These are phyloP conservation scores for Xerocomellus chrysenteron DNA, from an alignment of 768 basidiomycete genomes.

Conservation along the genomic window DNA sequence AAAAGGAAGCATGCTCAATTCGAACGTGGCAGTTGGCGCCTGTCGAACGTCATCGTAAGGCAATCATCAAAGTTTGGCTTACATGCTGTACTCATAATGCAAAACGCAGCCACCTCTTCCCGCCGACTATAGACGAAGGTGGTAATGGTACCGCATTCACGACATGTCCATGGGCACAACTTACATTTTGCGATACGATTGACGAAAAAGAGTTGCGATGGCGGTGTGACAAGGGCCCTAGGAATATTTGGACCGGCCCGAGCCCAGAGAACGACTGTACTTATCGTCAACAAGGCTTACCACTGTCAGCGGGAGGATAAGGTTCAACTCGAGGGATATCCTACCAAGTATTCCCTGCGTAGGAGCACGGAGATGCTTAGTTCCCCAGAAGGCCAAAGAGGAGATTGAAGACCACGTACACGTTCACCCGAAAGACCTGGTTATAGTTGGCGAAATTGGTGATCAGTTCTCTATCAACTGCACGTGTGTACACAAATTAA, in stretches of 20 bases:
- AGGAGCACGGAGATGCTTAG: not conserved
- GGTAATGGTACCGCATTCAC: not conserved
- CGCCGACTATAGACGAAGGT: conserved; percentile 9
- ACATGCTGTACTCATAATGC: conserved; percentile 11
- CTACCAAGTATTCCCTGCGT: conserved; percentile 15
- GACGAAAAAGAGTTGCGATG: conserved; percentile 20
- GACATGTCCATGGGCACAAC: not conserved
- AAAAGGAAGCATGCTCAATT: conserved; percentile 10
- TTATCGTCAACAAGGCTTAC: conserved; percentile 22
- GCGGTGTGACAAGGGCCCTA: conserved; percentile 17
- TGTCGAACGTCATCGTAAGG: conserved; percentile 8
- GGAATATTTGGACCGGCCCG: not conserved
- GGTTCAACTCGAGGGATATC: not conserved
- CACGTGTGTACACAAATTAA: not conserved
- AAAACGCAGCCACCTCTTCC: conserved; percentile 12
- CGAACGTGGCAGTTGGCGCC: conserved; percentile 15
- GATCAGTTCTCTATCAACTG: conserved; percentile 16
- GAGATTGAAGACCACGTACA: conserved; percentile 4
- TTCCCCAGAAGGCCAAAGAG: not conserved
- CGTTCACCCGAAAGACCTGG: conserved; percentile 4
- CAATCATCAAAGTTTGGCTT: not conserved
- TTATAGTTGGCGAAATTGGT: conserved; percentile 14
- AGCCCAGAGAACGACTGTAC: not conserved
- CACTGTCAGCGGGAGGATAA: conserved; percentile 12
- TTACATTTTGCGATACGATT: conserved; percentile 20